Conservation (phyloP, 768 basidiomycete species). For the Russula lepida region DNA sequence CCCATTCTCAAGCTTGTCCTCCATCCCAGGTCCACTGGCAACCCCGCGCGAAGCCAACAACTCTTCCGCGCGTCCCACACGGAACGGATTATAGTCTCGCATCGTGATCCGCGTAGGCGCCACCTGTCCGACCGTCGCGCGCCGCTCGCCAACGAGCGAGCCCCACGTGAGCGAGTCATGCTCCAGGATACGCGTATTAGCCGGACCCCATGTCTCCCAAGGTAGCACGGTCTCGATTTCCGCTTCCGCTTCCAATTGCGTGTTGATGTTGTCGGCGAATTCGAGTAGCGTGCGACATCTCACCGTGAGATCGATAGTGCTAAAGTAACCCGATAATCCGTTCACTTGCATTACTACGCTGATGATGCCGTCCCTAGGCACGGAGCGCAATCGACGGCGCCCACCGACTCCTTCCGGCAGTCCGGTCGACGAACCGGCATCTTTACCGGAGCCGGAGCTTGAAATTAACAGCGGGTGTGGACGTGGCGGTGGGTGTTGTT, state of each 20-base stretch:
- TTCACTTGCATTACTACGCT: slow-evolving; percentile 13
- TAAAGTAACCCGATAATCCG: background rate
- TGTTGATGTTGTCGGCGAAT: background rate
- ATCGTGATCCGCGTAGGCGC: background rate
- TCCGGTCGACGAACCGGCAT: background rate
- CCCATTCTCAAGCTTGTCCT: background rate
- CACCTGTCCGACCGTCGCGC: slow-evolving; percentile 6
- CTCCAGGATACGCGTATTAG: background rate
- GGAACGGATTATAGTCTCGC: slow-evolving; percentile 9
- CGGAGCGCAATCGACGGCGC: background rate
- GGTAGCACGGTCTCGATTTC: background rate
- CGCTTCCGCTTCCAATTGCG: too few species aligned
- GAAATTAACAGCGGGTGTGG: background rate
- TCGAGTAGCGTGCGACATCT: slow-evolving; percentile 2
- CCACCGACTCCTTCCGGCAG: background rate
- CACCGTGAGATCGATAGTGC: slow-evolving; percentile 6
- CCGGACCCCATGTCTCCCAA: slow-evolving; percentile 5
- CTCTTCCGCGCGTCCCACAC: background rate
- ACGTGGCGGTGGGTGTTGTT: background rate
- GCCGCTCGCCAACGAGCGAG: slow-evolving; percentile 9
- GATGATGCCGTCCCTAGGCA: slow-evolving; percentile 9
- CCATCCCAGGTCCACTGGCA: background rate
- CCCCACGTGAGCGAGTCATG: slow-evolving; percentile 11
- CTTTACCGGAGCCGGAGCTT: background rate
- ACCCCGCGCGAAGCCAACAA: background rate